Percentiles rank a stretch among this genome's conserved stretches.
Evolutionary conservation across 257 asterid genomes (phyloP).

Genomic region (Echites panduratus): DNA sequence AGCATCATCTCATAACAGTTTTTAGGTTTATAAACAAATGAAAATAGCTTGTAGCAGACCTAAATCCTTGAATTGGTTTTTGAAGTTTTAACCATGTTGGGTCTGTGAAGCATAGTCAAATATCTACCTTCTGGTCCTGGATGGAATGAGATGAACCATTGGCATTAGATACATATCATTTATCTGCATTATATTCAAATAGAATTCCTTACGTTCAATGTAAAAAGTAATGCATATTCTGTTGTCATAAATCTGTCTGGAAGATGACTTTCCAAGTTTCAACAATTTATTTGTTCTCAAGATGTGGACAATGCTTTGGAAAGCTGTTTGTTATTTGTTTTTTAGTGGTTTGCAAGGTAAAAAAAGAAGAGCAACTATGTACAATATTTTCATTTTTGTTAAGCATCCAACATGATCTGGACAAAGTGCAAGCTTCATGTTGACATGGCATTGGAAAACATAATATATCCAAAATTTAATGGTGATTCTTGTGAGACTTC

Average conservation of each 20-base stretch:
- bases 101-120: too few relatives aligned
- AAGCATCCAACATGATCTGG: background rate
- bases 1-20: background rate
- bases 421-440: background rate
- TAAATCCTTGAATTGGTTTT: background rate
- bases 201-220: background rate
- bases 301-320: background rate
- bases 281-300: background rate
- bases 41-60: background rate
- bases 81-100: background rate
- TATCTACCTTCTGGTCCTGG: too few relatives aligned
- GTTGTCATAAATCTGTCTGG: background rate
- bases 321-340: background rate
- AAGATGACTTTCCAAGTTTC: too few relatives aligned
- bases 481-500: background rate
- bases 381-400: background rate
- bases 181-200: background rate
- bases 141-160: background rate
- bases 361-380: background rate
- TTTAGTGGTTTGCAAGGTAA: background rate
- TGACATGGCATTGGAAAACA: background rate
- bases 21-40: background rate
- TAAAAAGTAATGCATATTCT: background rate
- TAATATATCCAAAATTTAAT: background rate
- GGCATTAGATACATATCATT: background rate